These are phyloP conservation scores for Metschnikowia noctiluminum DNA, from an alignment of 805 yeast species.

Conservation along the genomic window DNA sequence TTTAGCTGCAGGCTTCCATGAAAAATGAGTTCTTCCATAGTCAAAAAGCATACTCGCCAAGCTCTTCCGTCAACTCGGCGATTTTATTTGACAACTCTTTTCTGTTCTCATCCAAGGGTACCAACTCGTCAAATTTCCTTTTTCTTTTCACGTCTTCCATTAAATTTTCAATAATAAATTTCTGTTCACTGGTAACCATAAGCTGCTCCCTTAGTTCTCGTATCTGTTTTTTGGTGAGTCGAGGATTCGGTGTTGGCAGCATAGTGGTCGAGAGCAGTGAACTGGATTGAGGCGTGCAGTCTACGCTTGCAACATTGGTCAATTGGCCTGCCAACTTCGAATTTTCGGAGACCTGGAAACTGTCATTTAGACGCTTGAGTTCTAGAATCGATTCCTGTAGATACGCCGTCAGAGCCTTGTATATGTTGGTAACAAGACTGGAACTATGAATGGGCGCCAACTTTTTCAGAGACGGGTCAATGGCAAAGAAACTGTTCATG, in stretches of 20 bases:
- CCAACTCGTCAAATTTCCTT: conserved; percentile 75
- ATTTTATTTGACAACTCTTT: conserved; percentile 54
- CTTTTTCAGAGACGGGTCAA: neutral
- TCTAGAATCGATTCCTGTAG: conserved; percentile 66
- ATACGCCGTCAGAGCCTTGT: conserved; percentile 52
- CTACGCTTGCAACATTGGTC: neutral
- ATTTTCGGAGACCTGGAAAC: conserved; percentile 32
- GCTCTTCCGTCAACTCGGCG: conserved; percentile 38
- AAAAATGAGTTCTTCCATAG: too few species aligned
- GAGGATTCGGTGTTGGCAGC: conserved; percentile 18
- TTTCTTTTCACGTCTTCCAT: conserved; percentile 58
- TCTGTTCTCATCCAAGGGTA: conserved; percentile 54
- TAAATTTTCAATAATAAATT: conserved; percentile 64
- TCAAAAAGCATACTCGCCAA: conserved; percentile 53
- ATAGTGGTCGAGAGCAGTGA: conserved; percentile 4
- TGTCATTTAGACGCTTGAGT: conserved; percentile 56
- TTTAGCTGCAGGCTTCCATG: too few species aligned
- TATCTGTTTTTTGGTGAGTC: conserved; percentile 49
- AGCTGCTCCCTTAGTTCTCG: conserved; percentile 65
- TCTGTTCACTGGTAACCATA: conserved; percentile 86
- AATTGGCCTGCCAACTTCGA: conserved; percentile 16
- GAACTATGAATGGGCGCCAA: conserved; percentile 2
- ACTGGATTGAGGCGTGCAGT: neutral
- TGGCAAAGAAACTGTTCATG: conserved; percentile 14
- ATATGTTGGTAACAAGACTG: conserved; percentile 48